Percentiles rank a stretch among this genome's conserved stretches.
These are phyloP conservation scores for Liquidambar formosana DNA, from an alignment of 164 flowering plant genomes.

Conservation along the genomic window DNA sequence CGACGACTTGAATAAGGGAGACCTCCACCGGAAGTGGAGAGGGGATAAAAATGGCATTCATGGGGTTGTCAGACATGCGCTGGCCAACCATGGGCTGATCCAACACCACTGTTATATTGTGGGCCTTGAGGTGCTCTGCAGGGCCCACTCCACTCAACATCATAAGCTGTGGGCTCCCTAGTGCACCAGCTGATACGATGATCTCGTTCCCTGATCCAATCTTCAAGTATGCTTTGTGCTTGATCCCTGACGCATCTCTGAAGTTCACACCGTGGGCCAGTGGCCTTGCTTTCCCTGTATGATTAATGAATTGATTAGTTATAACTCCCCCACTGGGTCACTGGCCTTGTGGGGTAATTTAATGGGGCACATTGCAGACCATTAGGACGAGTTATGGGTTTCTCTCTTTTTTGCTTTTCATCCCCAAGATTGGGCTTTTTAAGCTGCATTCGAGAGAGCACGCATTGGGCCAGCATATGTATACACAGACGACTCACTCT, in stretches of 20 bases:
- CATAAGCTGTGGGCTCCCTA: constrained; percentile 72
- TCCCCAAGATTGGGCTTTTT: too few species aligned
- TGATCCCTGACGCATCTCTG: constrained; percentile 32
- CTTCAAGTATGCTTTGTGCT: constrained; percentile 47
- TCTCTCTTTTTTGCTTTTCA: too few species aligned
- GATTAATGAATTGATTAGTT: background rate
- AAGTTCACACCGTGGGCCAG: constrained; percentile 50
- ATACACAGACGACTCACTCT: too few species aligned
- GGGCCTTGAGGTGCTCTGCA: constrained; percentile 44
- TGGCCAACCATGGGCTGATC: constrained; percentile 62
- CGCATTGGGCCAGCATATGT: too few species aligned
- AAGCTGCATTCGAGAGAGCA: too few species aligned
- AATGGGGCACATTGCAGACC: too few species aligned
- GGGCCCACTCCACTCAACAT: constrained; percentile 81
- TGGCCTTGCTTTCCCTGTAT: constrained; percentile 41
- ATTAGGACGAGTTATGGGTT: too few species aligned
- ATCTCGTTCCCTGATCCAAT: constrained; percentile 40
- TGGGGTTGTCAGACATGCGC: constrained; percentile 64
- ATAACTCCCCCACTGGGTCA: too few species aligned
- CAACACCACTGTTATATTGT: constrained; percentile 43
- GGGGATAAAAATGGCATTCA: constrained; percentile 57
- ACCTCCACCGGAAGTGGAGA: constrained; percentile 58
- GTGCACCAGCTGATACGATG: constrained; percentile 58
- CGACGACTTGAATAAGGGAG: constrained; percentile 63
- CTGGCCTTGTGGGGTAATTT: too few species aligned